Evolutionary conservation across 129 eudicot species (phyloP), one percentile per base, ranked within the genome.

Genomic region (Glebionis coronaria): DNA sequence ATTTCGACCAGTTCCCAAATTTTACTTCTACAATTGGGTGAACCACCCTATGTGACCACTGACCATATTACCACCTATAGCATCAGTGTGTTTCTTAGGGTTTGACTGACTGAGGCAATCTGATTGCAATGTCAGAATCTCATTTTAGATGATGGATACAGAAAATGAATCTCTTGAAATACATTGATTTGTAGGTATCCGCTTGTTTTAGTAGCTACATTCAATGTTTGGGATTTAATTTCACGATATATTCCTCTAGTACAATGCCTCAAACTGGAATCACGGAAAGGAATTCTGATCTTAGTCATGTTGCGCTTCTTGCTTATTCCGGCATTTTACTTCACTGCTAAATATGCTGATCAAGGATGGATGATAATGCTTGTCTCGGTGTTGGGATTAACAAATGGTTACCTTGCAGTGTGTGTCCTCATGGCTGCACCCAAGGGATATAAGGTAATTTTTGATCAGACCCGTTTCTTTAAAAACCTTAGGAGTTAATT

Each of bases 391-490:
- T 71, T 90, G 51, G 97, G 95, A 56, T 73, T 87, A 28, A 84
- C 73, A 6, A 87, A 87, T 47, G 92, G 97, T 12, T 76, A 90
- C 69, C 90, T 90, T 42, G 54, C 81, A 4, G 92, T 90, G 7
- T 84, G 95, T 23, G 81, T 81, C 5, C 75, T 90, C 65, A 84
- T 79, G 23, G 76, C 66, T 20, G 95, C 91, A 25, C 97, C 95
- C 7, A 79, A 73, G 58, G 97, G 97, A 9, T 90, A 87, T 66
- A 90, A 80, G 95, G 97, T 90, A n/a, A 35, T 81, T 54, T 29
- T 9, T 47, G 12, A 5, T 38, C 27, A 23, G 20, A 40, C 38
- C 8, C 9, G 20, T 16, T 15, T 42, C n/a, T n/a, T 29, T 35
- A 1, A 38, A 63, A 21, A 20, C 4, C 21, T 46, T 16, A 19